Conservation (phyloP, 208 protist species). For the Sergeia podlipaevii region DNA sequence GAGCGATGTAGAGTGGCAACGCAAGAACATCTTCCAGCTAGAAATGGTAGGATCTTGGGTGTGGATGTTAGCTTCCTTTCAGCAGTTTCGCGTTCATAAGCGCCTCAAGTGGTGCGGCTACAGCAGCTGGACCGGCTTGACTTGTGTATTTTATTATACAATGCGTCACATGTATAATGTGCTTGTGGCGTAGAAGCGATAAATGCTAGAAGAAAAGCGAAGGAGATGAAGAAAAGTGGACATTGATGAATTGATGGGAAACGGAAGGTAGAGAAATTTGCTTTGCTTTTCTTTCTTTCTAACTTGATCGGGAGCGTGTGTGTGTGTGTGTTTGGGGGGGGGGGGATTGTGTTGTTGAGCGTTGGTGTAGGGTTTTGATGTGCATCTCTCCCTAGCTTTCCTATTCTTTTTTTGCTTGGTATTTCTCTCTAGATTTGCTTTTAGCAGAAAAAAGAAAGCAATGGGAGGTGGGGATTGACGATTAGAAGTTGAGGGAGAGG, state of each 20-base stretch:
- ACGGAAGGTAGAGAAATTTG: not conserved
- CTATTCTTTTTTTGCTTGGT: no score
- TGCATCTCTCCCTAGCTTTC: not conserved
- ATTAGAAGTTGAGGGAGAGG: not conserved
- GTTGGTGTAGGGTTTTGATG: not conserved
- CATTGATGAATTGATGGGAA: not conserved
- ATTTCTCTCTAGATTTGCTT: no score
- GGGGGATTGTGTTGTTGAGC: not conserved
- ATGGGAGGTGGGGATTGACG: no score
- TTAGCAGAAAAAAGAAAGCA: no score
- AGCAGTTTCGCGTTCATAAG: constrained; percentile 73
- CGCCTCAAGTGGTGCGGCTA: constrained; percentile 76
- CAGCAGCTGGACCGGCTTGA: constrained; percentile 74
- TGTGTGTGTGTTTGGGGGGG: not conserved
- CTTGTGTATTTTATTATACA: constrained; percentile 59
- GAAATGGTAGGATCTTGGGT: constrained; percentile 72
- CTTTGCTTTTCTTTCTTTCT: constrained; percentile 13
- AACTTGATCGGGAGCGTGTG: no score
- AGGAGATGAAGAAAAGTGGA: not conserved
- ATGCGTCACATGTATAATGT: constrained; percentile 58
- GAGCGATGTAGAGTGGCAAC: constrained; percentile 10
- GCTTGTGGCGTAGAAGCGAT: constrained; percentile 19
- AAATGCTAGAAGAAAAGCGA: not conserved
- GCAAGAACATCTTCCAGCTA: constrained; percentile 50
- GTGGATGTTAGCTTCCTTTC: constrained; percentile 76